Percentiles rank a stretch among this genome's conserved stretches.
These are phyloP conservation scores for Fusarium pseudonygamai DNA, from an alignment of 2,329 filamentous ascomycete species.

Conservation along the genomic window DNA sequence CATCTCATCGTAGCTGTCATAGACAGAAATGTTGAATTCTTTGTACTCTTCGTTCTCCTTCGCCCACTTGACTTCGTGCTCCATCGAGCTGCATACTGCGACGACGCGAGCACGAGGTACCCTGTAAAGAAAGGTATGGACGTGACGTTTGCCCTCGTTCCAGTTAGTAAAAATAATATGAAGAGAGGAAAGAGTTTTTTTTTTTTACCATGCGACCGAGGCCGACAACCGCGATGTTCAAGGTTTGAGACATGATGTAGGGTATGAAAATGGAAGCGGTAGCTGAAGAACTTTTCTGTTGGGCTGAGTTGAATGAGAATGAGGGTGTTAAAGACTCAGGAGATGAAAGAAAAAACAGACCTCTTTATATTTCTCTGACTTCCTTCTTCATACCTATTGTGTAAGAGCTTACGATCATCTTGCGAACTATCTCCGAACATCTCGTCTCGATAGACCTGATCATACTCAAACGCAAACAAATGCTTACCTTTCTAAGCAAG, in stretches of 20 bases:
- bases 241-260: conserved; percentile 1
- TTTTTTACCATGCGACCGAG: conserved; percentile 32
- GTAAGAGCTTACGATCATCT: accelerated
- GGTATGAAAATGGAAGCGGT: too few relatives aligned
- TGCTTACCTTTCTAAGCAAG: accelerated
- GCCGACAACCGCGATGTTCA: conserved; percentile 31
- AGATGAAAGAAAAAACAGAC: accelerated
- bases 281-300: accelerated
- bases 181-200: not conserved
- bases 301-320: not conserved
- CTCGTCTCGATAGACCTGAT: too few relatives aligned
- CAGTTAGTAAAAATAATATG: accelerated
- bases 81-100: conserved; percentile 18
- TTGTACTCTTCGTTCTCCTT: conserved; percentile 19
- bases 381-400: accelerated
- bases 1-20: conserved; percentile 29
- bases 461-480: accelerated
- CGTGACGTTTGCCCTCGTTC: conserved; percentile 22
- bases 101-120: conserved; percentile 27
- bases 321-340: not conserved
- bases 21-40: conserved; percentile 17
- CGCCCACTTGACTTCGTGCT: conserved; percentile 23
- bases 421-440: not conserved
- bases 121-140: conserved; percentile 21
- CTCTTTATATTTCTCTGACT: not conserved